Conservation (phyloP, 2,329 filamentous ascomycete species). For the Ophiostoma fasciatum region DNA sequence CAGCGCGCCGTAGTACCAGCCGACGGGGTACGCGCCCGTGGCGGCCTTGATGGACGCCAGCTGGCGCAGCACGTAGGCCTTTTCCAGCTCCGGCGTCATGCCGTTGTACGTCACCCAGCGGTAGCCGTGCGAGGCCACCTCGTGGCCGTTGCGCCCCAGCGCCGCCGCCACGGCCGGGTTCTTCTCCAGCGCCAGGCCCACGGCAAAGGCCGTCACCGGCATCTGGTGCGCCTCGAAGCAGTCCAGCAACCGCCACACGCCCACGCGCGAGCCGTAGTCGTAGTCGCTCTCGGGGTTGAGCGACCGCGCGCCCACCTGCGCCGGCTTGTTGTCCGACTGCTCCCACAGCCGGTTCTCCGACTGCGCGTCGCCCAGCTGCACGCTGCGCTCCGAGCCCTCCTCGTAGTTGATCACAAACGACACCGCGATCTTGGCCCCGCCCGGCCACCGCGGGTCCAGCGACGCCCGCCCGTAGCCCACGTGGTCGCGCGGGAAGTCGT, state of each 20-base stretch:
- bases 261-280: conserved; percentile 10
- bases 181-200: conserved; percentile 10
- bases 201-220: conserved; percentile 8
- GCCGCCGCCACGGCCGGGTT: conserved; percentile 8
- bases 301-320: conserved; percentile 8
- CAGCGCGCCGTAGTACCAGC: conserved; percentile 12
- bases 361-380: conserved; percentile 19
- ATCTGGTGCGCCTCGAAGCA: conserved; percentile 6
- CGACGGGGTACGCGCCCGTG: conserved; percentile 8
- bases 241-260: conserved; percentile 11
- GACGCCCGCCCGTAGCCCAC: conserved; percentile 9
- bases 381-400: conserved; percentile 18
- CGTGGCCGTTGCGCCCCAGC: conserved; percentile 9
- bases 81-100: conserved; percentile 7
- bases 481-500: conserved; percentile 13
- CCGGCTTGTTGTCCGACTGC: conserved; percentile 5
- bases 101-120: conserved; percentile 8
- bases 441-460: conserved; percentile 19
- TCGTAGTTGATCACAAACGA: conserved; percentile 25
- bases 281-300: conserved; percentile 11
- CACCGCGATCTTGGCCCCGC: conserved; percentile 21
- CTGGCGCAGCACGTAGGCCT: conserved; percentile 5
- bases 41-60: conserved; percentile 7
- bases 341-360: conserved; percentile 10
- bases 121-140: conserved; percentile 9